Base-by-base conservation (phyloP, 179 eudicot genomes). In the Beta corolliflora region DNA sequence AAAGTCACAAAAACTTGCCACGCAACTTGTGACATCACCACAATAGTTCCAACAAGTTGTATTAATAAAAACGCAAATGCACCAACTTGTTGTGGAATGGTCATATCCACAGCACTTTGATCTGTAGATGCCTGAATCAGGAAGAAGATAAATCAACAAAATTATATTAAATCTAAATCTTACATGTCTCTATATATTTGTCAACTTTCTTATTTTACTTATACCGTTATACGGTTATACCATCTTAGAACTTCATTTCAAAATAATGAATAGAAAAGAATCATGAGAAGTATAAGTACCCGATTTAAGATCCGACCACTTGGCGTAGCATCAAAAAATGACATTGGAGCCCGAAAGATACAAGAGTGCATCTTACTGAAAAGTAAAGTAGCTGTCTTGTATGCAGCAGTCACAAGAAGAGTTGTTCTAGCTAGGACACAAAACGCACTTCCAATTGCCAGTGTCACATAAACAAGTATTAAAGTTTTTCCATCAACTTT, bases 1-100 rank as follows among this genome's bases (percentile, higher is more conserved):
- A 93, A 95, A 77, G 91, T 63, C n/a, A 90, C 79, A 83, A 91
- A 91, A 77, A 96, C 91, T 83, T 92, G 97, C 99, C 99, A 96
- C 3, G 94, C 89, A 50, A 89, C 92, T 83, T 85, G 97, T 21
- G 97, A 96, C 98, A 95, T 94, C 10, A 0, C 97, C 18, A 79
- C 90, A 45, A 94, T 87, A 18, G 87, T 87, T 77, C 93, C 93
- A 46, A 94, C 44, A 54, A 94, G 98, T 81, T 88, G 89, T 70
- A 92, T 91, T 9, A 86, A 63, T 8, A 90, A 48, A 64, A 92
- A 91, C 3, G 89, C 93, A 85, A 87, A 86, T 23, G 73, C 29
- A 5, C 82, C 89, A 69, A 91, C 83, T 76, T 54, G 79, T 64
- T 18, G 71, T 54, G 91, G 87, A 83, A 88, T 85, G 83, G 31